Evolutionary conservation across 2,329 filamentous ascomycete genomes (phyloP).

Genomic region (Aspergillus viridinutans): DNA sequence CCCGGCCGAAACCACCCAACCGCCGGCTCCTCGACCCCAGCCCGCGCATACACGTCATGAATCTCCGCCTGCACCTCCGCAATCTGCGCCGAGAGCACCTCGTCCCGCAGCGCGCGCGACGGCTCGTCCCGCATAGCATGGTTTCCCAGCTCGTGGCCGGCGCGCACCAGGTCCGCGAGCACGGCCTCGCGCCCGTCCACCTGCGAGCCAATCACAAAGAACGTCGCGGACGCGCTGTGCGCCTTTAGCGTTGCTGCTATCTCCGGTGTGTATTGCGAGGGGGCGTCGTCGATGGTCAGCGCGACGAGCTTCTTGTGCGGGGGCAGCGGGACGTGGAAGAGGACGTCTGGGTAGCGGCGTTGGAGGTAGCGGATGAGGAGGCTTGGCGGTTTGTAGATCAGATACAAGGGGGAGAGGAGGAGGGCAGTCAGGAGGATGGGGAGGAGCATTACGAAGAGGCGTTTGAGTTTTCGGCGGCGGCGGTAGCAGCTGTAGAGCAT

Average conservation of each 20-base stretch:
- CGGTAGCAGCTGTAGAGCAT: conserved; percentile 13
- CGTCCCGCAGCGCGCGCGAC: conserved; percentile 57
- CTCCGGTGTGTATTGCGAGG: conserved; percentile 65
- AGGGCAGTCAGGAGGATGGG: conserved; percentile 29
- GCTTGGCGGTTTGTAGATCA: conserved; percentile 76
- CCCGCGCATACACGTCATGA: conserved; percentile 50
- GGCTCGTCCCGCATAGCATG: conserved; percentile 88
- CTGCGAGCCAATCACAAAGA: conserved; percentile 84
- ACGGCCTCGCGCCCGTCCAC: conserved; percentile 54
- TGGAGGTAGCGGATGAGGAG: conserved; percentile 67
- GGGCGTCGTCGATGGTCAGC: conserved; percentile 82
- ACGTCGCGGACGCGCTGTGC: conserved; percentile 70
- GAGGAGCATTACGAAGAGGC: conserved; percentile 32
- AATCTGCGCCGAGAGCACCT: conserved; percentile 61
- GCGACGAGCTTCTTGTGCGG: conserved; percentile 64
- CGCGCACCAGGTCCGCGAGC: conserved; percentile 55
- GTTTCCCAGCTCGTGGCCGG: conserved; percentile 72
- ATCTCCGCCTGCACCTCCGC: conserved; percentile 60
- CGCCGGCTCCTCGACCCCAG: conserved; percentile 37
- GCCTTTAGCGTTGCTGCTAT: conserved; percentile 65
- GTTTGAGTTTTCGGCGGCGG: conserved; percentile 14
- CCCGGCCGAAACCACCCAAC: conserved; percentile 76
- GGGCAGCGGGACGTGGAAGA: conserved; percentile 60
- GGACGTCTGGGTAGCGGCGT: conserved; percentile 68
- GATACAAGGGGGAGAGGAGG: conserved; percentile 52